Percentiles rank a stretch among this genome's conserved stretches.
These are phyloP conservation scores for Sporisorium graminicola DNA, from an alignment of 1,284 basidiomycete species.

Conservation along the genomic window DNA sequence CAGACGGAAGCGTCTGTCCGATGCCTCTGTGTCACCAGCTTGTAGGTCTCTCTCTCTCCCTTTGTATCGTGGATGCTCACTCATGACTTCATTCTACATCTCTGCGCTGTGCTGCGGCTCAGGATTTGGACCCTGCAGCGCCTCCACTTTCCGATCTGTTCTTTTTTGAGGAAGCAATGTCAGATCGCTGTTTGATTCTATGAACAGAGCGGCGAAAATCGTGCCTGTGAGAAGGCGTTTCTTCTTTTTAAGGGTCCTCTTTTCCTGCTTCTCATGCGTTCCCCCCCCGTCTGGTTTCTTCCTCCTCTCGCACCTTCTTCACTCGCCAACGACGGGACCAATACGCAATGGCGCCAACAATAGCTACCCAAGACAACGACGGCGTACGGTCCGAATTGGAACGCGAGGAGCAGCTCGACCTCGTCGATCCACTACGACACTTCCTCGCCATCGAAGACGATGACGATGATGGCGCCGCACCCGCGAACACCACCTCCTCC, in stretches of 20 bases:
- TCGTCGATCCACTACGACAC: slow-evolving; percentile 77
- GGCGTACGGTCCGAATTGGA: slow-evolving; percentile 23
- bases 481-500: neutral
- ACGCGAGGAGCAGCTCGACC: slow-evolving; percentile 73
- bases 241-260: slow-evolving; percentile 4
- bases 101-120: neutral
- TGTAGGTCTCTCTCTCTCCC: neutral
- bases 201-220: neutral
- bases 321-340: too few relatives aligned
- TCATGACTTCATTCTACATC: slow-evolving; percentile 5
- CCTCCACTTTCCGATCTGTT: neutral
- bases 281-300: neutral
- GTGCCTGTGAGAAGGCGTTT: neutral
- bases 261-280: neutral
- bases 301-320: neutral
- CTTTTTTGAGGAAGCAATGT: neutral
- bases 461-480: neutral
- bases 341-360: slow-evolving; percentile 4
- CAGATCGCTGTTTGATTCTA: neutral
- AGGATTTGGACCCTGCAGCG: neutral
- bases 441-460: slow-evolving; percentile 71
- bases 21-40: neutral
- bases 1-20: neutral
- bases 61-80: neutral
- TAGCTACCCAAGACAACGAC: neutral